Base-by-base conservation (phyloP, 148 eudicot genomes). In the Chenopodium berlandieri region DNA sequence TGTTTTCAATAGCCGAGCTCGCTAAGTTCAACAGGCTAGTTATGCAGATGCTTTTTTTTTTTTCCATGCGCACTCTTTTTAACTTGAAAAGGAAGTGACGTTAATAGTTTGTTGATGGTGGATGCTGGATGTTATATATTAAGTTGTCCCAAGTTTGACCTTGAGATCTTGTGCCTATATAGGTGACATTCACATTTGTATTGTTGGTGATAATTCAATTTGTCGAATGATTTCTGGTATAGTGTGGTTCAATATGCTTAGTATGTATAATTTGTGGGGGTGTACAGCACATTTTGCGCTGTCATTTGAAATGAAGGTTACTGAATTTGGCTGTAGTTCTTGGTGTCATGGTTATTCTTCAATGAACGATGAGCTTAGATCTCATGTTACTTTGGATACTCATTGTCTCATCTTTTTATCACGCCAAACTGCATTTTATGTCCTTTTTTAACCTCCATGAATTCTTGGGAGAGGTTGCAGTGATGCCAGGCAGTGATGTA, bases 1-100 rank as follows among this genome's bases (percentile, higher is more conserved):
- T 80, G 93, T 94, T 68, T 89, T 94, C 88, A 87, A 82, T 82
- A 88, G 93, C 86, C 94, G 97, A 58, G 93, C 82, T 78, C 86
- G 84, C 79, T 92, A 88, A 91, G 81, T 73, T 82, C 30, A 50
- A 23, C 50, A 65, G 81, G 75, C 76, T 82, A 75, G 76, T n/a
- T 58, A 58, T 54, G 76, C 40, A 30, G 69, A 56, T 32, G 58
- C 71, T 54, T 64, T 63, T 27, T 64, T 27, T 64, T 63, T 54
- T 9, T 50, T n/a, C 78, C 54, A 11, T 30, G 64, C 54, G 72
- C 72, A 20, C 76, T 68, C 71, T 76, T 80, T 71, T 58, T 76
- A 60, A 80, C 80, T 37, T 76, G 80, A 76, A 74, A 80, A 80
- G 47, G 46, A 83, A 78, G 84, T 78, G 83, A 71, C 81, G 85